These are phyloP conservation scores for Venturia aucupariae DNA, from an alignment of 2,329 filamentous ascomycete species.

Conservation along the genomic window DNA sequence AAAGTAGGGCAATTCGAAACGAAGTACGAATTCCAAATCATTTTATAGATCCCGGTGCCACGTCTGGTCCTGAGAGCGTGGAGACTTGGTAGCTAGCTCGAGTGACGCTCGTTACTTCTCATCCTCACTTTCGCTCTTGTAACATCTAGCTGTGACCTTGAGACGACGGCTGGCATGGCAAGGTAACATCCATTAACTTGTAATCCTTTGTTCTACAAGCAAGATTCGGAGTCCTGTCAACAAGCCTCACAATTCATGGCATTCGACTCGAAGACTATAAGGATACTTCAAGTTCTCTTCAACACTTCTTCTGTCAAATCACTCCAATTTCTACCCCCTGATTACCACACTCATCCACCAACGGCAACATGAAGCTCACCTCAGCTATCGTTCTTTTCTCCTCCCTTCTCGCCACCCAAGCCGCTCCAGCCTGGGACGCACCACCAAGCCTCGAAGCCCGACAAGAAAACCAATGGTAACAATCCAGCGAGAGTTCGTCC, in stretches of 20 bases:
- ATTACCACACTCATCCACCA: background rate
- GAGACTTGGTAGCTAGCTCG: background rate
- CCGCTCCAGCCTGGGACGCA: background rate
- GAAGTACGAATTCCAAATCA: background rate
- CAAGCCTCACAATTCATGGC: background rate
- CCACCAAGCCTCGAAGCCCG: background rate
- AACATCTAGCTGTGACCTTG: background rate
- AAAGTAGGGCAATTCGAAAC: background rate
- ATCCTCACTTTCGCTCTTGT: background rate
- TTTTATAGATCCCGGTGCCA: background rate
- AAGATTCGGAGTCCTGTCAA: background rate
- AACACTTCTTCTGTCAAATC: background rate
- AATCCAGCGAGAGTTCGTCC: background rate
- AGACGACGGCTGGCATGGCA: background rate
- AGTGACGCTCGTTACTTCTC: background rate
- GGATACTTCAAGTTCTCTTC: background rate
- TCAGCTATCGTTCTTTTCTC: background rate
- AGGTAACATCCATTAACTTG: background rate
- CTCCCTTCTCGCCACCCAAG: background rate
- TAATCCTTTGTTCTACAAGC: background rate
- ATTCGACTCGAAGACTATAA: background rate
- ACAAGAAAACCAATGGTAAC: background rate
- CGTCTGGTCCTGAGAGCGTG: background rate
- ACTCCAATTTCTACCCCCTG: background rate
- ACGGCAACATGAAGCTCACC: background rate